These are phyloP conservation scores for Podospora conica DNA, from an alignment of 495 filamentous ascomycete species.

Conservation along the genomic window DNA sequence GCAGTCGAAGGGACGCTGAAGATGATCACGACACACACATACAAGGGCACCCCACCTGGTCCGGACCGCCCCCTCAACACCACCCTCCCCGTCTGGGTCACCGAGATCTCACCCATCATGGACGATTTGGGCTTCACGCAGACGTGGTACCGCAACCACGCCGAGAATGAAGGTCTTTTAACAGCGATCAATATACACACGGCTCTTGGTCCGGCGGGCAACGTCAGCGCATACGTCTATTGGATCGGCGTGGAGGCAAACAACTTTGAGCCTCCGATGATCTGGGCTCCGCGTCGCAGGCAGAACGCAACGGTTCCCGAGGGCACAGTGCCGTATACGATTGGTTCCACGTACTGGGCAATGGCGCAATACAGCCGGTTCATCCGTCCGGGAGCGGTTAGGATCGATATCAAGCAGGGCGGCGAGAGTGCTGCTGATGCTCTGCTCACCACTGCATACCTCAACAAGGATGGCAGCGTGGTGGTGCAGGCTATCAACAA, in stretches of 20 bases:
- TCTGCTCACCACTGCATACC: constrained; percentile 10
- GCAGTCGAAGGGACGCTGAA: constrained; percentile 30
- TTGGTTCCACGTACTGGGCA: constrained; percentile 13
- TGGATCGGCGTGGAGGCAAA: constrained; percentile 31
- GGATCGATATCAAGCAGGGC: constrained; percentile 3
- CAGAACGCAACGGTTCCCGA: neutral
- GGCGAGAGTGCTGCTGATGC: neutral
- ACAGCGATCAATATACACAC: constrained; percentile 49
- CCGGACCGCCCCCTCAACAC: constrained; percentile 17
- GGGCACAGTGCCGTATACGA: neutral
- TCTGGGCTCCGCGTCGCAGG: constrained; percentile 11
- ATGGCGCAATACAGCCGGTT: constrained; percentile 19
- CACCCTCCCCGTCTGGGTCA: constrained; percentile 18
- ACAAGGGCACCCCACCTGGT: constrained; percentile 36
- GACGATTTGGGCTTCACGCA: constrained; percentile 26
- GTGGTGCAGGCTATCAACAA: constrained; percentile 19
- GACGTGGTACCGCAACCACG: constrained; percentile 37
- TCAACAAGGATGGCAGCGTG: constrained; percentile 9
- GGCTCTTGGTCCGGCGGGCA: constrained; percentile 36
- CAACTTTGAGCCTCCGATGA: constrained; percentile 9
- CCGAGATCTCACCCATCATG: constrained; percentile 22
- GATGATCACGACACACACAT: constrained; percentile 46
- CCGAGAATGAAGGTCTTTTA: constrained; percentile 44
- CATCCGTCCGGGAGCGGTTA: constrained; percentile 15
- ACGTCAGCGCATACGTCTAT: constrained; percentile 48